Evolutionary conservation across 2,329 filamentous ascomycete species (phyloP).

Genomic region (Fusarium devonianum): DNA sequence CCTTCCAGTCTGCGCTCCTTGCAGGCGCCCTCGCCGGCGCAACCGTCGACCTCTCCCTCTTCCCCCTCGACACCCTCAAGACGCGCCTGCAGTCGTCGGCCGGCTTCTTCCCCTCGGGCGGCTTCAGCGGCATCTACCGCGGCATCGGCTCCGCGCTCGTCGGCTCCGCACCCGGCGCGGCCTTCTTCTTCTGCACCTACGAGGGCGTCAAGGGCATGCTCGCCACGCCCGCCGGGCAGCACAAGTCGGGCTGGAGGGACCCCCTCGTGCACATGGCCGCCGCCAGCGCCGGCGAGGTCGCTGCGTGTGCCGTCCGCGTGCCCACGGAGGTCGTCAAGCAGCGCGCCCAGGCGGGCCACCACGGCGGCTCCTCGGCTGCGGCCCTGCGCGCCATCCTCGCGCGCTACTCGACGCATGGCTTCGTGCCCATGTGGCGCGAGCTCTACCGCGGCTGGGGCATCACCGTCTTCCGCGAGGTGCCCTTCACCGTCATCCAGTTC

Average conservation of each 20-base stretch:
- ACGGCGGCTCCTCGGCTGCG: conserved; percentile 71
- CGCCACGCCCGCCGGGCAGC: conserved; percentile 40
- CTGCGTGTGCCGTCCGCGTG: conserved; percentile 89
- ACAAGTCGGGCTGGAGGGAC: conserved; percentile 35
- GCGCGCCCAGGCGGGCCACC: conserved; percentile 86
- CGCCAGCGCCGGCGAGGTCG: conserved; percentile 85
- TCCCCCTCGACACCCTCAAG: conserved; percentile 97
- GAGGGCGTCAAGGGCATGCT: conserved; percentile 73
- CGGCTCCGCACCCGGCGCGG: conserved; percentile 90
- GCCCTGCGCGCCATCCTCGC: conserved; percentile 75
- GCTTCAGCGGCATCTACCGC: conserved; percentile 90
- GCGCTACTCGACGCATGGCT: conserved; percentile 51
- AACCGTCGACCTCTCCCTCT: conserved; percentile 95
- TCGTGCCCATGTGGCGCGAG: conserved; percentile 75
- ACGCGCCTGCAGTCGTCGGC: conserved; percentile 88
- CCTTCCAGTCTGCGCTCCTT: conserved; percentile 69
- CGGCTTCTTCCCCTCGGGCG: conserved; percentile 82
- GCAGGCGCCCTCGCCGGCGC: conserved; percentile 93
- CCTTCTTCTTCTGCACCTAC: conserved; percentile 97
- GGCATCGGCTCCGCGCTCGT: conserved; percentile 89
- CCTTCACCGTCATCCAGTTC: conserved; percentile 97
- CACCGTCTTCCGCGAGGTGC: conserved; percentile 93
- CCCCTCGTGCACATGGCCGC: conserved; percentile 78
- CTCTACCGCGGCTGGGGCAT: conserved; percentile 92
- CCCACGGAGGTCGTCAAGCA: conserved; percentile 98